Base-by-base conservation (phyloP, 176 grass and related monocot species). In the Rhynchospora tenuis region DNA sequence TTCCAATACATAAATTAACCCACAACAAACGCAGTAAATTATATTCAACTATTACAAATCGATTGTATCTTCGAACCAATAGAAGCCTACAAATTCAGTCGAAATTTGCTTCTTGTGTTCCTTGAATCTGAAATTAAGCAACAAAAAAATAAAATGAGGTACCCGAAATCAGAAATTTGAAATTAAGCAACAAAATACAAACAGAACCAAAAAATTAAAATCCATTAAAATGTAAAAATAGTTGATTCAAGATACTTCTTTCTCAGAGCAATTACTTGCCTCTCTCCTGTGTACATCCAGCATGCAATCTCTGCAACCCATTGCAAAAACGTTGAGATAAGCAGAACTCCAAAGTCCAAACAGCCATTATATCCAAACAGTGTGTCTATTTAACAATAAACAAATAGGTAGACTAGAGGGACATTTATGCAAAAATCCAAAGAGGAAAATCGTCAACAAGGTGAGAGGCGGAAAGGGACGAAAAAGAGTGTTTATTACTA, bases 261-360 rank as follows among this genome's bases (percentile, higher is more conserved):
- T 75, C 97, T 87, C 26, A 99, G 73, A 1, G 89, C 79, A 76
- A 92, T 90, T 46, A 93, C 93, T 88, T 99, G 97, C 85, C 97
- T 85, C 84, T 99, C 93, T 14, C 97, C 97, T 10, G 91, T 92
- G 88, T 96, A 95, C 97, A 99, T 99, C 97, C 97, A 99, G 85
- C 91, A 99, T 57, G 93, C 88, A 74, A 99, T 95, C 91, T 95
- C 97, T 99, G 93, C 17, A 59, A 2, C 16, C 46, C 15, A 77
- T 42, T 20, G 17, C 42, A 55, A 5, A 10, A 80, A 71, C 7
- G 17, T 56, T 73, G 14, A 65, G 86, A 64, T 12, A 74, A 29
- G 47, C 57, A 33, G 28, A 64, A 26, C 23, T 44, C 47, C n/a
- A n/a, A n/a, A n/a, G n/a, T n/a, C n/a, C n/a, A n/a, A 7, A 13